A percentile compares a stretch with the other conserved stretches of the same genome.
These are phyloP conservation scores for Euphorbia corollata DNA, from an alignment of 441 rosid species.

Conservation along the genomic window DNA sequence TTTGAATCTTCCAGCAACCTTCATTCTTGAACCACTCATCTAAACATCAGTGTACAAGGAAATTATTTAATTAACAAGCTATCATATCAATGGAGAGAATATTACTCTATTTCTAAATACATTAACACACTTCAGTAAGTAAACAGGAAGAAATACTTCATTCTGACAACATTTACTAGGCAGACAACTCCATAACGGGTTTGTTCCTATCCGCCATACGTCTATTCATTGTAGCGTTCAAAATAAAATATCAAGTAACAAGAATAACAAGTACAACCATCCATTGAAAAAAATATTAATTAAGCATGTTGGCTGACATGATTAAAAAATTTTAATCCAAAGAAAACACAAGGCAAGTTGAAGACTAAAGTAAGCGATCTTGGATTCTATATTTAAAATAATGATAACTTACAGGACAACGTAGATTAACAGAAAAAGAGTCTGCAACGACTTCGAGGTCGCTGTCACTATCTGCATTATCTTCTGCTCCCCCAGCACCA, in stretches of 20 bases:
- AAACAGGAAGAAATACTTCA: neutral
- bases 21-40: conserved; percentile 98
- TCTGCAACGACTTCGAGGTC: conserved; percentile 98
- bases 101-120: neutral
- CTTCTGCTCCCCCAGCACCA: conserved; percentile 85
- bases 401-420: conserved; percentile 80
- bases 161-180: too few relatives aligned
- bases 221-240: neutral
- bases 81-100: neutral
- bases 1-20: conserved; percentile 92
- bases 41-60: conserved; percentile 24
- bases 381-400: too few relatives aligned
- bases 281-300: neutral
- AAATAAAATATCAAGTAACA: neutral
- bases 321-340: neutral
- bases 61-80: neutral
- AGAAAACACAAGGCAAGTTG: neutral
- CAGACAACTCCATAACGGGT: too few relatives aligned
- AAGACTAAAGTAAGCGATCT: neutral
- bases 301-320: too few relatives aligned
- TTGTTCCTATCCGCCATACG: too few relatives aligned
- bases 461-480: conserved; percentile 89
- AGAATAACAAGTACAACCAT: too few relatives aligned
- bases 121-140: neutral
- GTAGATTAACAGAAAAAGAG: conserved; percentile 63